phyloP scores from a whole-genome alignment of 495 filamentous ascomycete species.

The Baudoinia panamericana region DNA sequence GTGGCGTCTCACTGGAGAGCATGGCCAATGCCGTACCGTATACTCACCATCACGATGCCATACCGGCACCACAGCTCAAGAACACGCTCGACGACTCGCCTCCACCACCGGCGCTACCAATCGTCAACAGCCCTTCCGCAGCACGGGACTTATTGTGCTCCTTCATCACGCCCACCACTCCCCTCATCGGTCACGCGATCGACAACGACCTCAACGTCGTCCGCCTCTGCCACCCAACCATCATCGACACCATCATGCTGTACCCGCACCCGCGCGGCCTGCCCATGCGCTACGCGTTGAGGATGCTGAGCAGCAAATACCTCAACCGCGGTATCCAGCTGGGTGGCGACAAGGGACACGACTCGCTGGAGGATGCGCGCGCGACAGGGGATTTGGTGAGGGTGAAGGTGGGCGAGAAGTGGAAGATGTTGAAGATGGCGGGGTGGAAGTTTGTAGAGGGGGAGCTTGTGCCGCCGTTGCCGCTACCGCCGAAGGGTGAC shows the following conservation, averaged over 20 bases:
- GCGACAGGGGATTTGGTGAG: conserved; percentile 78
- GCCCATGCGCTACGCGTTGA: conserved; percentile 63
- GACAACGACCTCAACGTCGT: conserved; percentile 85
- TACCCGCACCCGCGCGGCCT: conserved; percentile 66
- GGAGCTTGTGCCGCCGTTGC: conserved; percentile 25
- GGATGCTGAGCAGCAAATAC: conserved; percentile 47
- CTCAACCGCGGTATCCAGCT: conserved; percentile 68
- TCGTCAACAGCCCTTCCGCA: conserved; percentile 54
- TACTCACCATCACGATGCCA: background rate
- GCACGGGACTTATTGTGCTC: conserved; percentile 64
- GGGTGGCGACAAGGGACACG: conserved; percentile 58
- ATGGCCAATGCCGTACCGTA: conserved; percentile 55
- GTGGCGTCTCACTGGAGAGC: conserved; percentile 65
- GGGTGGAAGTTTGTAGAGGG: conserved; percentile 53
- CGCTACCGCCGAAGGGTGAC: background rate
- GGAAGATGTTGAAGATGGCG: conserved; percentile 45
- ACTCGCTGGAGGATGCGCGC: conserved; percentile 76
- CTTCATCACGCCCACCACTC: conserved; percentile 57
- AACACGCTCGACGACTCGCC: conserved; percentile 12
- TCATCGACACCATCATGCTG: conserved; percentile 77
- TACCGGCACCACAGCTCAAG: conserved; percentile 1
- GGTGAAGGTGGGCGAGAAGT: conserved; percentile 48
- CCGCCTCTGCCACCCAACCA: conserved; percentile 67
- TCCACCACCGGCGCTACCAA: conserved; percentile 38
- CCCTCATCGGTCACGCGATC: conserved; percentile 81